Percentiles rank a stretch among this genome's conserved stretches.
phyloP scores from a whole-genome alignment of 306 rosid genomes.

The Castanospermum australe region DNA sequence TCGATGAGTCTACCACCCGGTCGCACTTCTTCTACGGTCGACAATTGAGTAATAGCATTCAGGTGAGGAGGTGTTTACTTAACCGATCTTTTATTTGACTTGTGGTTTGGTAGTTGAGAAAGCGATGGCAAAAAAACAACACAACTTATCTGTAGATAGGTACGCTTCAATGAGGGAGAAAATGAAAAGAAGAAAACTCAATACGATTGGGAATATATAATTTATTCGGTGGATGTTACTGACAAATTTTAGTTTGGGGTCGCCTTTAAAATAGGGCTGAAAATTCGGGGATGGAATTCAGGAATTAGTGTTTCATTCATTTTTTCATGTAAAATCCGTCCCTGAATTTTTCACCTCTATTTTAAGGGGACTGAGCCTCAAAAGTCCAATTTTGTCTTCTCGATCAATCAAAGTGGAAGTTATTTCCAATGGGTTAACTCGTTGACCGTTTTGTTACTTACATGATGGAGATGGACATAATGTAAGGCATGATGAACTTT shows the following conservation, averaged over 20 bases:
- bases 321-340: too few relatives aligned
- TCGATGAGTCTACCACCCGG: constrained; percentile 47
- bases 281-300: background rate
- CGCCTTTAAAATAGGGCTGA: background rate
- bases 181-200: background rate
- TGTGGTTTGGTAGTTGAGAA: constrained; percentile 12
- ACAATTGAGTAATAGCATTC: constrained; percentile 49
- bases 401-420: background rate
- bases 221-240: too few relatives aligned
- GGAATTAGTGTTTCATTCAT: too few relatives aligned
- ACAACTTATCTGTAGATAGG: background rate
- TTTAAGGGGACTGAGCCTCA: background rate
- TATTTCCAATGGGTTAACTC: background rate
- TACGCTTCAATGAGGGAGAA: background rate
- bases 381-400: background rate
- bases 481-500: background rate
- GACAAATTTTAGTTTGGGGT: background rate
- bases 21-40: constrained; percentile 49
- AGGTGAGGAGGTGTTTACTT: constrained; percentile 28
- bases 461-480: background rate
- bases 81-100: too few relatives aligned
- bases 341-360: too few relatives aligned
- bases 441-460: background rate
- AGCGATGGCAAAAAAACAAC: background rate
- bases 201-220: too few relatives aligned